Percentiles rank a stretch among this genome's conserved stretches.
phyloP scores from a whole-genome alignment of 805 yeast genomes.

The Priceomyces haplophilus region DNA sequence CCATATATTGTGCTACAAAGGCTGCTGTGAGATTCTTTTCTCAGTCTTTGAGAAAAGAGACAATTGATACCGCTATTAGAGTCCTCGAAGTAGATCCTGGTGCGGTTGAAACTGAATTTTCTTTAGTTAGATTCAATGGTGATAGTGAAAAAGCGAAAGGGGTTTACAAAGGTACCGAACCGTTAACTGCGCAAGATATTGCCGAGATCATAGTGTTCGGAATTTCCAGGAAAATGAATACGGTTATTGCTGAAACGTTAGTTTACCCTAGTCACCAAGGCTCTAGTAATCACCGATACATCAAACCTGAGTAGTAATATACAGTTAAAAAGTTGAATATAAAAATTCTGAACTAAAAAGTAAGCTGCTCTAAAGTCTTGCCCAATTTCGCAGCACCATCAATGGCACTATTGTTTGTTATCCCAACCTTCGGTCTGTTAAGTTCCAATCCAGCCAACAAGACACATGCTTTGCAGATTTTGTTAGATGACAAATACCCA shows the following conservation, averaged over 20 bases:
- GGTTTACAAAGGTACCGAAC: constrained; percentile 34
- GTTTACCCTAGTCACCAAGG: constrained; percentile 40
- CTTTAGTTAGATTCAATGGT: constrained; percentile 33
- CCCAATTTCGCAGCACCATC: constrained; percentile 65
- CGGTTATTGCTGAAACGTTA: constrained; percentile 38
- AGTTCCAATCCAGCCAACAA: constrained; percentile 79
- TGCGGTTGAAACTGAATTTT: constrained; percentile 39
- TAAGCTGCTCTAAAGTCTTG: constrained; percentile 59
- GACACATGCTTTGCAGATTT: constrained; percentile 89
- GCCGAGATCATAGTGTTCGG: constrained; percentile 40
- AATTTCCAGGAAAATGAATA: constrained; percentile 29
- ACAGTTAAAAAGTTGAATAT: neutral
- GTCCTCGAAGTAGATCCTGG: constrained; percentile 42
- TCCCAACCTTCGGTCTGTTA: constrained; percentile 60
- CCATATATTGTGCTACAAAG: constrained; percentile 38
- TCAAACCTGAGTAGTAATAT: constrained; percentile 8
- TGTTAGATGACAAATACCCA: constrained; percentile 87
- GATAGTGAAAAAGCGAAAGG: constrained; percentile 29
- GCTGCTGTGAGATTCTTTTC: constrained; percentile 36
- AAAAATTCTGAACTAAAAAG: constrained; percentile 52
- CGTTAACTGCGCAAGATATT: constrained; percentile 34
- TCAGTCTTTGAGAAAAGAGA: constrained; percentile 34
- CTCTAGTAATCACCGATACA: constrained; percentile 25
- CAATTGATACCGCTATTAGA: constrained; percentile 33
- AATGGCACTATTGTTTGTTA: constrained; percentile 51